Evolutionary conservation across 163 green algal species (phyloP), one percentile per base, ranked within the genome.

Genomic region (Scenedesmus sp.): DNA sequence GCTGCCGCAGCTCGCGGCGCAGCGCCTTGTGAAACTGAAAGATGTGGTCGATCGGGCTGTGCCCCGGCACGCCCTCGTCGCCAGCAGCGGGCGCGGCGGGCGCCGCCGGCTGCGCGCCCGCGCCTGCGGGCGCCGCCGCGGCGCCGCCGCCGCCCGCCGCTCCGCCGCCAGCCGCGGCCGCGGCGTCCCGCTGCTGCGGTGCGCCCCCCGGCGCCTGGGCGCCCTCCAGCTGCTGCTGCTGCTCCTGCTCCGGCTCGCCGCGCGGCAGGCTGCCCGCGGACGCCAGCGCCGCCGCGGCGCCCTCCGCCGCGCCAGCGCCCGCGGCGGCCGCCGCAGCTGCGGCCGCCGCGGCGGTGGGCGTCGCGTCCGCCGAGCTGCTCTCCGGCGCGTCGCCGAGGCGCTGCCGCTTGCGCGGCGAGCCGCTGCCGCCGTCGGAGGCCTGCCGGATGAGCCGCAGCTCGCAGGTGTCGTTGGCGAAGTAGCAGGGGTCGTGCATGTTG

Each of bases 21-120:
- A 99, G 82, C 1, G 96, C 94, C 69, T 90, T 85, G 84, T 99
- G 96, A 75, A 99, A 99, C 83, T 99, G 94, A 78, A 99, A 99
- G 75, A 99, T 99, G 87, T 98, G 95, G 82, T 99, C 96, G 33
- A 99, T 98, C 10, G 96, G 96, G 13, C 60, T 75, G 17, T 62
- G 47, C 26, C 22, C 28, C 22, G 5, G n/a, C 47, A 5, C 44
- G 33, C 26, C 58, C 31, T 14, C 22, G 26, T 28, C 45, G 11
- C 17, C 53, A 53, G 29, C 18, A 31, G 22, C n/a, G 15, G 71
- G 28, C 3, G 15, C 58, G 53, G 58, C 22, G 54, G 34, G 11
- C 34, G 67, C 29, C 44, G 64, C n/a, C 58, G 53, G 10, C 50
- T 24, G 4, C 42, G 33, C n/a, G 28, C 44, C 65, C 1, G 14